A percentile compares a stretch with the other conserved stretches of the same genome.
These are phyloP conservation scores for Zelonia costaricensis DNA, from an alignment of 208 protist species.

Conservation along the genomic window DNA sequence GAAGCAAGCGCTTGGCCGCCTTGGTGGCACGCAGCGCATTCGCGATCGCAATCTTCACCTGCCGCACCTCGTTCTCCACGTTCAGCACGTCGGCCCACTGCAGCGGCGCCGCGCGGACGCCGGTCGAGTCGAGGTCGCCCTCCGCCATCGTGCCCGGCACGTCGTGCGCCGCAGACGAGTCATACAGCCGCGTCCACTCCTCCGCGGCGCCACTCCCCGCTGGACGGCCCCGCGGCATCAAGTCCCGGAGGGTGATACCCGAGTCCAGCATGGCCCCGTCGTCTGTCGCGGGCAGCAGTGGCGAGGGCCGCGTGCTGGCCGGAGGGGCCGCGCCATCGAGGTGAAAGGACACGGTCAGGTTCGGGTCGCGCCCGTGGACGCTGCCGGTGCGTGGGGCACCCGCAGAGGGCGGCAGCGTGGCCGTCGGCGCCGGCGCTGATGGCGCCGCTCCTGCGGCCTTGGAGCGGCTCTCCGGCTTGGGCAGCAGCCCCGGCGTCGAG, in stretches of 20 bases:
- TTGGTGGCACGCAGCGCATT: conserved; percentile 67
- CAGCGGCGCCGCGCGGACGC: conserved; percentile 1
- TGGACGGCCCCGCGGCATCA: conserved; percentile 4
- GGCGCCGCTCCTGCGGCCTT: too few species aligned
- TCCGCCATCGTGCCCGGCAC: neutral
- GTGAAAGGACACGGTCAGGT: conserved; percentile 6
- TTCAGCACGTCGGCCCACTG: conserved; percentile 47
- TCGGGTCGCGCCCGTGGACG: conserved; percentile 3
- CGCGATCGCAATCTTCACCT: conserved; percentile 77
- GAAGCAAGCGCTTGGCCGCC: conserved; percentile 13
- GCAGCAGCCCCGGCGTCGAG: conserved; percentile 18
- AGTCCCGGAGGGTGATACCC: conserved; percentile 21
- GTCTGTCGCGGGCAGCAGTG: conserved; percentile 5
- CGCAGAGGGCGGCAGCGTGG: neutral
- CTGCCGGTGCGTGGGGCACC: neutral
- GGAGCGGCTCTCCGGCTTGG: neutral
- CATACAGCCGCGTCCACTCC: conserved; percentile 24
- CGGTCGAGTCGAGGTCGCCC: conserved; percentile 14
- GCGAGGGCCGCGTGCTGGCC: neutral
- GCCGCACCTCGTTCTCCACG: conserved; percentile 67
- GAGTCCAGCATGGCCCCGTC: conserved; percentile 13
- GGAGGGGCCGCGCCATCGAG: neutral
- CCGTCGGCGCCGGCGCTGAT: neutral
- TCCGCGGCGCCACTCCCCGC: neutral
- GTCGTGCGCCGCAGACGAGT: conserved; percentile 9